phyloP scores from a whole-genome alignment of 2,329 filamentous ascomycete species.

The Lasiodiplodia sp. region DNA sequence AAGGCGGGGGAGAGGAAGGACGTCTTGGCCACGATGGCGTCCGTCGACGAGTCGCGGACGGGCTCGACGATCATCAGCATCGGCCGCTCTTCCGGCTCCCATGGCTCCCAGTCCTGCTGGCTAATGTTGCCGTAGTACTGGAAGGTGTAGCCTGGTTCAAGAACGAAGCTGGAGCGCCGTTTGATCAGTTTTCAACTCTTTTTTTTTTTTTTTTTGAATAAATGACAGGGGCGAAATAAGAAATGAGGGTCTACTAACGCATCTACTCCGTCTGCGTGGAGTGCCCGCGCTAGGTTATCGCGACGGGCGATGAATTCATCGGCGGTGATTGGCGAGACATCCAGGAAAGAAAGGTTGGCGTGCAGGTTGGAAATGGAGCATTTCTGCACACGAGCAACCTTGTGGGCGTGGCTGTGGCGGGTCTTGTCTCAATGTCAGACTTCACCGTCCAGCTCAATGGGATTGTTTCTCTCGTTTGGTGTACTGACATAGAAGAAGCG shows the following conservation, averaged over 20 bases:
- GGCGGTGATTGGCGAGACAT: constrained; percentile 57
- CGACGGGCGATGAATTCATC: constrained; percentile 64
- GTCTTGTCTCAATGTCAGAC: neutral
- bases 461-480: too few species aligned
- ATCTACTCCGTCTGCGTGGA: constrained; percentile 60
- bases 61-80: constrained; percentile 69
- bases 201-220: neutral
- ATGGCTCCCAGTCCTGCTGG: constrained; percentile 68
- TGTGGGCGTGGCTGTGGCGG: constrained; percentile 23
- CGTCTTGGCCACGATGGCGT: constrained; percentile 55
- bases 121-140: constrained; percentile 70
- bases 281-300: constrained; percentile 63
- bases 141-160: constrained; percentile 71
- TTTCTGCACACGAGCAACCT: constrained; percentile 45
- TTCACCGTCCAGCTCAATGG: neutral
- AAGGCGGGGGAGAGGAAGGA: constrained; percentile 67
- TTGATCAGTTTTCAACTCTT: neutral
- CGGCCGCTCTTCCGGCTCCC: constrained; percentile 70
- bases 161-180: constrained; percentile 53
- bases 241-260: constrained; percentile 40
- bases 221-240: neutral
- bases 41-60: constrained; percentile 45
- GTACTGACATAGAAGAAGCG: constrained; percentile 25
- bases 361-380: constrained; percentile 64
- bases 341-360: constrained; percentile 60